These are phyloP conservation scores for Paraphoma chrysanthemicola DNA, from an alignment of 2,329 filamentous ascomycete genomes.

Conservation along the genomic window DNA sequence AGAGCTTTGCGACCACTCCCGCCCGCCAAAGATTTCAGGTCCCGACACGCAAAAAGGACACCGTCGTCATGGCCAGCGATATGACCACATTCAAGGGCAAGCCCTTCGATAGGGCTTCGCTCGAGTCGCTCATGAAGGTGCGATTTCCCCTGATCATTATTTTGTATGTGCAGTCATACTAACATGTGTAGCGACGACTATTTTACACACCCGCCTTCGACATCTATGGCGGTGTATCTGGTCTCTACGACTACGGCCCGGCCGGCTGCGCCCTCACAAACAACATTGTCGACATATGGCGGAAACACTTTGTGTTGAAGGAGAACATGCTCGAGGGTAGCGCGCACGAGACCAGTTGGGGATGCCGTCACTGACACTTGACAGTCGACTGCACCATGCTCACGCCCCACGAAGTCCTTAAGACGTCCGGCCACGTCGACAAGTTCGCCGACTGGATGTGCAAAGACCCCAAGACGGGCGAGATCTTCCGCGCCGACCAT, in stretches of 20 bases:
- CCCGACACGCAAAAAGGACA: slow-evolving; percentile 35
- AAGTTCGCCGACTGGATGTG: slow-evolving; percentile 99
- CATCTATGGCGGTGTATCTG: slow-evolving; percentile 87
- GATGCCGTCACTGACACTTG: slow-evolving; percentile 20
- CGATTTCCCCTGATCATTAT: slow-evolving; percentile 50
- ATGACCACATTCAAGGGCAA: slow-evolving; percentile 74
- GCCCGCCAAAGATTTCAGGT: slow-evolving; percentile 36
- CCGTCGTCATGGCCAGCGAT: slow-evolving; percentile 36
- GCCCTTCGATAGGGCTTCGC: slow-evolving; percentile 79
- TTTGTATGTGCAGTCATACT: slow-evolving; percentile 21
- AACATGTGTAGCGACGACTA: slow-evolving; percentile 42
- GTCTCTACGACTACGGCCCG: slow-evolving; percentile 92
- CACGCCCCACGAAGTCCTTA: slow-evolving; percentile 91
- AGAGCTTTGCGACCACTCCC: slow-evolving; percentile 44
- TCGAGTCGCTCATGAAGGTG: slow-evolving; percentile 86
- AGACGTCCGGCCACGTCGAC: slow-evolving; percentile 93
- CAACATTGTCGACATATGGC: slow-evolving; percentile 87
- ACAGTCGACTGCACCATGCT: slow-evolving; percentile 87
- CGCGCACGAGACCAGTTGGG: slow-evolving; percentile 16
- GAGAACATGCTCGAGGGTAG: slow-evolving; percentile 86
- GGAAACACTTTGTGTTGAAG: slow-evolving; percentile 91
- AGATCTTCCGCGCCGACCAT: slow-evolving; percentile 95
- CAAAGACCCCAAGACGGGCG: slow-evolving; percentile 96
- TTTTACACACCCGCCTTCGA: slow-evolving; percentile 98
- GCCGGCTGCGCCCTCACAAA: slow-evolving; percentile 85